Evolutionary conservation across 345 rosid species (phyloP).

Genomic region (Cardiospermum halicacabum): DNA sequence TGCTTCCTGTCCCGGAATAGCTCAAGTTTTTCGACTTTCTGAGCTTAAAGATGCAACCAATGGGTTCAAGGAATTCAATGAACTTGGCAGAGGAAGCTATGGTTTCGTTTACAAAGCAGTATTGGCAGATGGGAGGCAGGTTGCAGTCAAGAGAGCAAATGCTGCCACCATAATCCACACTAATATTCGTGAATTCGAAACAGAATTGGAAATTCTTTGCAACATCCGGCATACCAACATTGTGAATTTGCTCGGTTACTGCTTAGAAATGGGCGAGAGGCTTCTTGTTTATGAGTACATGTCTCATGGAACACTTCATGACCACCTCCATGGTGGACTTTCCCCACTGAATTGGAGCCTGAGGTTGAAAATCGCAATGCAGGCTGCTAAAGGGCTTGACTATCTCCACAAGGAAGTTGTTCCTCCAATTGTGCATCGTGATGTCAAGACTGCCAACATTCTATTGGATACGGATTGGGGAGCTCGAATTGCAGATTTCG

Average conservation of each 20-base stretch:
- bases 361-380: slow-evolving; percentile 61
- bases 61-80: slow-evolving; percentile 92
- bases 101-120: slow-evolving; percentile 90
- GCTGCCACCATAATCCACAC: slow-evolving; percentile 92
- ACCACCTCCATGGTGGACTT: slow-evolving; percentile 72
- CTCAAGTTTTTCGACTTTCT: slow-evolving; percentile 76
- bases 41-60: slow-evolving; percentile 91
- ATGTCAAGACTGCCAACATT: slow-evolving; percentile 72
- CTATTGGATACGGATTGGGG: slow-evolving; percentile 86
- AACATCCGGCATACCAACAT: slow-evolving; percentile 68
- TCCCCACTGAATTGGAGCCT: slow-evolving; percentile 72
- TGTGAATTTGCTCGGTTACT: slow-evolving; percentile 82
- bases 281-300: slow-evolving; percentile 83
- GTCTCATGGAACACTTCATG: slow-evolving; percentile 89
- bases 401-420: slow-evolving; percentile 73
- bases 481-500: slow-evolving; percentile 83
- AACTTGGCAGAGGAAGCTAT: slow-evolving; percentile 84
- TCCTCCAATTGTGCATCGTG: slow-evolving; percentile 60
- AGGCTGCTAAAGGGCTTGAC: slow-evolving; percentile 79
- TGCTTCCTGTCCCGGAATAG: slow-evolving; percentile 49
- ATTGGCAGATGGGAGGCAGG: slow-evolving; percentile 74
- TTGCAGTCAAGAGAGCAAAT: slow-evolving; percentile 87
- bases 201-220: slow-evolving; percentile 72
- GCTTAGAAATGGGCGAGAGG: slow-evolving; percentile 85
- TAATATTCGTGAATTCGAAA: slow-evolving; percentile 72